Conservation (phyloP, 345 rosid genomes). For the Iberis pinnata region DNA sequence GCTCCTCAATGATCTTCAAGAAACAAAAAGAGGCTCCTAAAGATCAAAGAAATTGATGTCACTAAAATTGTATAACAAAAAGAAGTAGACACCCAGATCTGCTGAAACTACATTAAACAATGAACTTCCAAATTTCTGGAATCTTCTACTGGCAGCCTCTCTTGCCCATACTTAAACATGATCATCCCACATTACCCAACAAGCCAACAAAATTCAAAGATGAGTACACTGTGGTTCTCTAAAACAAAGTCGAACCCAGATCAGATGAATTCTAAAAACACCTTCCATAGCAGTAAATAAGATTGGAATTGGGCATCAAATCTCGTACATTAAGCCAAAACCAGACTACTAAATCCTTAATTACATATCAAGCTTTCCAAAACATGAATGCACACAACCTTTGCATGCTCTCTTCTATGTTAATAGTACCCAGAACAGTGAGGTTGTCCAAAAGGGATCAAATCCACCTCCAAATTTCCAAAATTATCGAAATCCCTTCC, state of each 20-base stretch:
- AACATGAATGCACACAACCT: background rate
- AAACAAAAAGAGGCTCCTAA: slow-evolving; percentile 26
- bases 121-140: slow-evolving; percentile 2
- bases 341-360: slow-evolving; percentile 14
- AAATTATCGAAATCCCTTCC: background rate
- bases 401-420: slow-evolving; percentile 21
- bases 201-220: background rate
- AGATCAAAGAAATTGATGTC: slow-evolving; percentile 5
- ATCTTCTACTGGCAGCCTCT: background rate
- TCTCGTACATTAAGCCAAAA: slow-evolving; percentile 5
- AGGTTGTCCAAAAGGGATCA: slow-evolving; percentile 10
- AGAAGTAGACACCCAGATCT: background rate
- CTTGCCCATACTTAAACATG: background rate
- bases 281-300: background rate
- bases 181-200: background rate
- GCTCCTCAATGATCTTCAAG: slow-evolving; percentile 25
- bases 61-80: background rate
- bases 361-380: slow-evolving; percentile 9
- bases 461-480: slow-evolving; percentile 14
- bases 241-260: background rate
- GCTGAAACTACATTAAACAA: background rate
- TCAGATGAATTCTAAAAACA: background rate
- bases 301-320: background rate
- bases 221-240: background rate
- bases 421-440: background rate